Evolutionary conservation across 371 early-diverging fungal genomes (phyloP).

Genomic region (Lichtheimia ornata): DNA sequence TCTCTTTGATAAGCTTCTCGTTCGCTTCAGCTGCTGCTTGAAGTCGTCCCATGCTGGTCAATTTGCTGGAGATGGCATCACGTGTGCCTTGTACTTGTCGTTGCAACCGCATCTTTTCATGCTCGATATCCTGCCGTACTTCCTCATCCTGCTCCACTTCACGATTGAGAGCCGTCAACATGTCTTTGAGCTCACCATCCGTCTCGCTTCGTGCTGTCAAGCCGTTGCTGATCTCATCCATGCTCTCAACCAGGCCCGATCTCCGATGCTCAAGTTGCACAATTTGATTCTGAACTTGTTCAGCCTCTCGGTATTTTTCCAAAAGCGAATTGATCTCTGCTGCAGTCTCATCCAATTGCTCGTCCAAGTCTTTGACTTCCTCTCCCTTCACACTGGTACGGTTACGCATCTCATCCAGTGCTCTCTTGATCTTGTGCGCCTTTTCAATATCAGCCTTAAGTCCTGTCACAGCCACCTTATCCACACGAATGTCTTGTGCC

Average conservation of each 20-base stretch:
- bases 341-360: conserved; percentile 29
- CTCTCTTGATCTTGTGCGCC: conserved; percentile 63
- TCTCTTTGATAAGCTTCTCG: conserved; percentile 25
- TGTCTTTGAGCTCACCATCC: conserved; percentile 52
- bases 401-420: conserved; percentile 30
- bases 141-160: conserved; percentile 18
- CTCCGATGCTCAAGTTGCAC: conserved; percentile 39
- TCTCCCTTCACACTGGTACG: conserved; percentile 31
- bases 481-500: conserved; percentile 63
- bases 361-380: conserved; percentile 48
- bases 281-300: conserved; percentile 33
- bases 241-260: conserved; percentile 33
- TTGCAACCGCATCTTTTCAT: conserved; percentile 16
- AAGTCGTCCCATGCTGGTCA: conserved; percentile 24
- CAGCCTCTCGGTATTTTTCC: conserved; percentile 34
- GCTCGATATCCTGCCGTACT: conserved; percentile 8
- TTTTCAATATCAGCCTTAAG: conserved; percentile 71
- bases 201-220: conserved; percentile 53
- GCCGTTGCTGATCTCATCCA: conserved; percentile 47
- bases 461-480: conserved; percentile 66
- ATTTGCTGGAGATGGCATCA: conserved; percentile 17
- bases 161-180: conserved; percentile 31
- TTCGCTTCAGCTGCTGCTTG: conserved; percentile 29
- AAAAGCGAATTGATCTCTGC: conserved; percentile 43
- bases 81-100: conserved; percentile 14